Conservation (phyloP, 163 green algal species). For the Coccomyxa subellipsoidea region DNA sequence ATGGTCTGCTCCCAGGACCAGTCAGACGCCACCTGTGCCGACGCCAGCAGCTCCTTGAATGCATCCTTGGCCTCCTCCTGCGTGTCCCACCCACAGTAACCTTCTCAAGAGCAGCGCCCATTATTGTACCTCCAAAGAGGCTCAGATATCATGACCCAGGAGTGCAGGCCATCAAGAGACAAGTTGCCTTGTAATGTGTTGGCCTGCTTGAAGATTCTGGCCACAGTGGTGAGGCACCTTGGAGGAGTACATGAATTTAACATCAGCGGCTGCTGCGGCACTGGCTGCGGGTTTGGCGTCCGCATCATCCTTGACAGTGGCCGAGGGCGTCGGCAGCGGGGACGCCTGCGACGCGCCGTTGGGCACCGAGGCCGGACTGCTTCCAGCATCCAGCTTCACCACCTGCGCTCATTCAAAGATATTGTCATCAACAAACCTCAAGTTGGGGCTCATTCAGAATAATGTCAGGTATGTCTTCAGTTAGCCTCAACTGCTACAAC, state of each 20-base stretch:
- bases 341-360: not conserved
- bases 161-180: too few relatives aligned
- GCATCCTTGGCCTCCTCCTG: slow-evolving; percentile 76
- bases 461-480: too few relatives aligned
- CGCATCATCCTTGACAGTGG: not conserved
- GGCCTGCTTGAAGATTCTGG: too few relatives aligned
- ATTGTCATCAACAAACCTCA: not conserved
- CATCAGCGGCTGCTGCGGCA: not conserved
- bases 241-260: slow-evolving; percentile 41
- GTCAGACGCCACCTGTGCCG: slow-evolving; percentile 42
- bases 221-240: slow-evolving; percentile 31
- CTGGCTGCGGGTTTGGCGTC: slow-evolving; percentile 11
- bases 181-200: too few relatives aligned
- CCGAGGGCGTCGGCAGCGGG: not conserved
- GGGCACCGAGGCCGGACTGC: not conserved
- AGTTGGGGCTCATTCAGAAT: too few relatives aligned
- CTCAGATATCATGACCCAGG: too few relatives aligned
- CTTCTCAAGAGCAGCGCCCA: too few relatives aligned
- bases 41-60: slow-evolving; percentile 79
- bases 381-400: slow-evolving; percentile 12
- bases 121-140: too few relatives aligned
- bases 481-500: too few relatives aligned
- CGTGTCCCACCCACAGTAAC: not conserved
- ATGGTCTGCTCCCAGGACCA: slow-evolving; percentile 76
- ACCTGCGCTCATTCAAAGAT: not conserved